phyloP scores from a whole-genome alignment of 768 basidiomycete species.

The Termitomyces sp. region DNA sequence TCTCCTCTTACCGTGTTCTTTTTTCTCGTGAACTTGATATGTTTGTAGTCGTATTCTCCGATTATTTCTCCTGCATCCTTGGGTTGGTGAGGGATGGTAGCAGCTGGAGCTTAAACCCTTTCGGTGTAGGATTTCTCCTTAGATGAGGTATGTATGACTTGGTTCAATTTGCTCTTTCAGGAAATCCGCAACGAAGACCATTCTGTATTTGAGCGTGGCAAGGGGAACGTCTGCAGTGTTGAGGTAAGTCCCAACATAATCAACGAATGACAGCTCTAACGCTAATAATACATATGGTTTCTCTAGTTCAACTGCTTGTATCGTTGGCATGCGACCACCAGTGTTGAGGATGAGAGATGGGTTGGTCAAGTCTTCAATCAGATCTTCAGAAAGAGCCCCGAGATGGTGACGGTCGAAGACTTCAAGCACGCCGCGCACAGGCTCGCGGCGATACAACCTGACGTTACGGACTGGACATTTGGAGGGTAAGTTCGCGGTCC shows the following conservation, averaged over 20 bases:
- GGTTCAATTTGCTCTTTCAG: conserved; percentile 20
- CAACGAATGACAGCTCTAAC: too few relatives aligned
- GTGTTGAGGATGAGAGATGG: conserved; percentile 67
- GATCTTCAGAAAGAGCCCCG: conserved; percentile 49
- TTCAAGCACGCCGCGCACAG: conserved; percentile 42
- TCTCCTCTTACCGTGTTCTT: background rate
- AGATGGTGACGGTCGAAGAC: conserved; percentile 40
- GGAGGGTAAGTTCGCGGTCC: conserved; percentile 37
- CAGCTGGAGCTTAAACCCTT: conserved; percentile 73
- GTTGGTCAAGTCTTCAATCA: conserved; percentile 40
- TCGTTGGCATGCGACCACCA: conserved; percentile 81
- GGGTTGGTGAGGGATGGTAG: conserved; percentile 74
- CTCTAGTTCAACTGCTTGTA: conserved; percentile 78
- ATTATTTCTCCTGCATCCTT: conserved; percentile 77
- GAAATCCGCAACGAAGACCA: conserved; percentile 65
- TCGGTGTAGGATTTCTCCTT: conserved; percentile 39
- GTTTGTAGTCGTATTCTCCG: conserved; percentile 59
- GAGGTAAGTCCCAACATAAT: conserved; percentile 44
- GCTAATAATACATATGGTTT: background rate
- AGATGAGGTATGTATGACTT: background rate
- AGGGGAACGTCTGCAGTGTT: conserved; percentile 77
- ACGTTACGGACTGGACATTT: conserved; percentile 61
- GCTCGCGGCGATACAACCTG: conserved; percentile 34
- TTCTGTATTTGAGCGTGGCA: conserved; percentile 68
- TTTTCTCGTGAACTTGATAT: conserved; percentile 3